Base-by-base conservation (phyloP, 192 early-diverging fungal species). In the Coemansia sp. region DNA sequence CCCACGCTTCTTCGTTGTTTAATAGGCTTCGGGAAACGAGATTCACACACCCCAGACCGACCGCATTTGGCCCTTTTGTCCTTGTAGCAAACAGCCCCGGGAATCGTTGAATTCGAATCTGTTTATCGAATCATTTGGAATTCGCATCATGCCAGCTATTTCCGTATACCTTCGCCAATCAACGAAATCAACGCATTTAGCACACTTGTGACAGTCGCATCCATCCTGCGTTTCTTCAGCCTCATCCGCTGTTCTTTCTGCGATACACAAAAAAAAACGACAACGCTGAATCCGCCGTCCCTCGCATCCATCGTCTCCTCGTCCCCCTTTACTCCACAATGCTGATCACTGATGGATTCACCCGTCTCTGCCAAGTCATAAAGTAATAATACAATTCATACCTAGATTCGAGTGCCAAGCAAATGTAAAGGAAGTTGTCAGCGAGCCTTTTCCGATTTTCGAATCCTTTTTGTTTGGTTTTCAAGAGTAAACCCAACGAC, bases 321-420 rank as follows among this genome's bases (percentile, higher is more conserved):
- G 1, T 4, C 13, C 38, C 23, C 9, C 5, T 50, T 6, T 11
- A 13, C 11, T 25, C 11, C 8, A 8, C 6, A 50, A 20, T 19
- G 17, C 45, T 29, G 17, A 46, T 1, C 5, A 17, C 38, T 59
- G 22, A 38, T 59, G 58, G 54, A 56, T 56, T 56, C 54, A 10
- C 22, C 33, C 54, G 32, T 56, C 22, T 56, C 34, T 45, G 42
- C 15, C 32, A 35, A 6, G 29, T 33, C 15, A 35, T 59, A 34
- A 19, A 59, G 15, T 13, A 42, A 71, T 20, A 42, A 65, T 63
- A 52, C 46, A 61, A 20, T 64, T 65, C 69, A 62, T 62, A 71
- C 69, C 69, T 71, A 64, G 46, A 69, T 63, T 64, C 63, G 62
- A 71, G 57, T 57, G 63, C 69, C 69, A 58, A 71, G 69, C 62